Base-by-base conservation (phyloP, 2,329 filamentous ascomycete genomes). In the Colletotrichum navitas region DNA sequence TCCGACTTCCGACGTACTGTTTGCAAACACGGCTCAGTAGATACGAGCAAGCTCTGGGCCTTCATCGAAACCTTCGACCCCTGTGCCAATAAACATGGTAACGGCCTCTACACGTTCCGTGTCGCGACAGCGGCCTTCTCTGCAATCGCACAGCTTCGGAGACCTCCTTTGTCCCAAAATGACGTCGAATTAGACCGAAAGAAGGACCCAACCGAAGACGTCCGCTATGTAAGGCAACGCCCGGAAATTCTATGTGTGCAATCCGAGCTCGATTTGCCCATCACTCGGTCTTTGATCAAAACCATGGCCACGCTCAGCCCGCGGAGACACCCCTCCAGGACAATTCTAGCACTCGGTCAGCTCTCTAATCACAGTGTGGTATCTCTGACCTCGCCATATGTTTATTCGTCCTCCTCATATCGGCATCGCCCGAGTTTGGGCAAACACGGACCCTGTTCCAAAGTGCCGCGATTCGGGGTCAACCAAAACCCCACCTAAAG, bases 381-480 rank as follows among this genome's bases (percentile, higher is more conserved):
- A 61, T 51, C 55, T 60, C 34, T 21, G 54, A 56, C 47, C 41
- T 52, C 34, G 14, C 24, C 26, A 16, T 11, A 3, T n/a, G 43
- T 18, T 5, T 45, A 7, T 32, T 16, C 24, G 29, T n/a, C 36
- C 24, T 39, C 29, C n/a, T 52, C 32, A 24, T 12, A 24, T 71
- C 68, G 65, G 68, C 65, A 71, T 60, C 54, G 65, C 65, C 68
- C 65, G 65, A 71, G 34, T 59, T 10, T 18, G 54, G 55, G 54
- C 65, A 45, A 36, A 59, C 65, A 47, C 60, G 45, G 39, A 63
- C 68, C 65, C 54, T 68, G 65, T 49, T 71, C 32, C 45, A 43
- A 62, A 29, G 56, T 36, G 11, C 36, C 18, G 34, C 59, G 51
- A 68, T 51, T 43, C 51, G 58, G 41, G 56, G 36, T 29, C 51